phyloP scores from a whole-genome alignment of 495 filamentous ascomycete genomes.

The Aspergillus haitiensis region DNA sequence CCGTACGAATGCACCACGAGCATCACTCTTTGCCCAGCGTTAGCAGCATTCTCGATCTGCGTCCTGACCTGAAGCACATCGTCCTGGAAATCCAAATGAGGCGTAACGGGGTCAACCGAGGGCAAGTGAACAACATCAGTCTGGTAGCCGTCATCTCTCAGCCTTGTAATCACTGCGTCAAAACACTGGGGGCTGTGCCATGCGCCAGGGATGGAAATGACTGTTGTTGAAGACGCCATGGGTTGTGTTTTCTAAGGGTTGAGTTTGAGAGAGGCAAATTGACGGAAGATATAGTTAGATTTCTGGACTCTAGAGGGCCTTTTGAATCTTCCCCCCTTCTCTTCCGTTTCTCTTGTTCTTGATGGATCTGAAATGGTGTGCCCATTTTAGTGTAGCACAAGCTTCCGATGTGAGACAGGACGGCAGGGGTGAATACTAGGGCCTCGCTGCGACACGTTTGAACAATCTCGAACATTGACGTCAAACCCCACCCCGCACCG shows the following conservation, averaged over 20 bases:
- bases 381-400: too few species aligned
- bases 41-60: slow-evolving; percentile 22
- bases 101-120: slow-evolving; percentile 23
- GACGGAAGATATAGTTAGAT: too few species aligned
- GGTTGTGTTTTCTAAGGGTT: neutral
- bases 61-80: slow-evolving; percentile 1
- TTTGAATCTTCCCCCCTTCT: too few species aligned
- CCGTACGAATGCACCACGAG: slow-evolving; percentile 45
- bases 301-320: too few species aligned
- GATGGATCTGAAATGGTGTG: too few species aligned
- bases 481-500: too few species aligned
- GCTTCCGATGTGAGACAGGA: too few species aligned
- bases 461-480: too few species aligned
- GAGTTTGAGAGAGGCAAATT: too few species aligned
- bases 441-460: too few species aligned
- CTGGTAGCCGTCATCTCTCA: slow-evolving; percentile 37
- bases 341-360: too few species aligned
- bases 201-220: slow-evolving; percentile 50
- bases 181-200: slow-evolving; percentile 45
- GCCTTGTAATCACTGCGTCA: slow-evolving; percentile 32
- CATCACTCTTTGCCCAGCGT: slow-evolving; percentile 37
- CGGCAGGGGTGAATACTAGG: too few species aligned
- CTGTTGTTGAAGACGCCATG: slow-evolving; percentile 9
- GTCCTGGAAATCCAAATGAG: slow-evolving; percentile 1
- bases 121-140: slow-evolving; percentile 41